Conservation (phyloP, 108 stramenopile species). For the Parietichytrium sp. region DNA sequence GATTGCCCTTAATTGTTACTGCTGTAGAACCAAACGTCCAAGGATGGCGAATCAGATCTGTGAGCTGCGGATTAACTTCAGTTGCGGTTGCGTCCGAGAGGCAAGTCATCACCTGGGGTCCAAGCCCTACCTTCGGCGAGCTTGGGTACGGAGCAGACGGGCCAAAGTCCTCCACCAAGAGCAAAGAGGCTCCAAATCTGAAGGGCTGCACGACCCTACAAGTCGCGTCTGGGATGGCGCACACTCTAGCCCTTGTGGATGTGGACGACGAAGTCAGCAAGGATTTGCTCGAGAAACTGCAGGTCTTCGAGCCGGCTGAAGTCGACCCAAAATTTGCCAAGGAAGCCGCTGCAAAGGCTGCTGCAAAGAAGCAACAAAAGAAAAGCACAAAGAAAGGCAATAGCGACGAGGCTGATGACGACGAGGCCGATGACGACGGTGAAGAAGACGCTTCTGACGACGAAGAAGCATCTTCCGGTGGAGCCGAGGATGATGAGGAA, state of each 20-base stretch:
- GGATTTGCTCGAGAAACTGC: background rate
- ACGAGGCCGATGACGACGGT: background rate
- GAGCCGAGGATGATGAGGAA: background rate
- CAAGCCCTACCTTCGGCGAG: slow-evolving; percentile 29
- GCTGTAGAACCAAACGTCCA: slow-evolving; percentile 13
- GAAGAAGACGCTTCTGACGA: background rate
- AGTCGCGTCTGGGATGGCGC: slow-evolving; percentile 14
- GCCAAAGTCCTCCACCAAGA: slow-evolving; percentile 3
- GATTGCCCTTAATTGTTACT: no score
- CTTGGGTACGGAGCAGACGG: slow-evolving; percentile 9
- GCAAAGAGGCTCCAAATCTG: slow-evolving; percentile 15
- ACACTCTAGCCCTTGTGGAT: background rate
- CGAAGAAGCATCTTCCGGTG: background rate
- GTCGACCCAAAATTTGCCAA: slow-evolving; percentile 26
- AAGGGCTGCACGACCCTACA: background rate
- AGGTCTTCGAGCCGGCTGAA: slow-evolving; percentile 11
- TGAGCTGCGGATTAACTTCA: slow-evolving; percentile 1
- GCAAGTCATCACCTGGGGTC: slow-evolving; percentile 17
- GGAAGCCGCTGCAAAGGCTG: slow-evolving; percentile 3
- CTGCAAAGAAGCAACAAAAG: background rate
- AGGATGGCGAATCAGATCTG: slow-evolving; percentile 25
- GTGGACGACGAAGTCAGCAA: background rate
- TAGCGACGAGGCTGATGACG: background rate
- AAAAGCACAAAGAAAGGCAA: background rate
- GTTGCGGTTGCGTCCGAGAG: slow-evolving; percentile 9